Conservation (phyloP, 352 stramenopile genomes). For the Globisporangium paddicum region DNA sequence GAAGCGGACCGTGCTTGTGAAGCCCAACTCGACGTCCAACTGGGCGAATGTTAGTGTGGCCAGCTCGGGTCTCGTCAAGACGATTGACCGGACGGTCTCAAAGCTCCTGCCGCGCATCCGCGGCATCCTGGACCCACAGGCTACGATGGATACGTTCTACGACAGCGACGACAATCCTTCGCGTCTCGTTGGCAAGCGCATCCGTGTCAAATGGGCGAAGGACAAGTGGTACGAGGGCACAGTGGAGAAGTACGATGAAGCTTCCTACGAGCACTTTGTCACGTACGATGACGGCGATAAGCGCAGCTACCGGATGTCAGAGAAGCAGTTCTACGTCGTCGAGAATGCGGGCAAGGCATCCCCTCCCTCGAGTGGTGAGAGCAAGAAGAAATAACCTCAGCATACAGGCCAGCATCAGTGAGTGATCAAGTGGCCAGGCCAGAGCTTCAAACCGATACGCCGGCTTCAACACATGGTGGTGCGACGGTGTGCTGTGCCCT, state of each 20-base stretch:
- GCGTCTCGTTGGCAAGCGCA: slow-evolving; percentile 76
- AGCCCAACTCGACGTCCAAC: slow-evolving; percentile 79
- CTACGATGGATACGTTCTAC: slow-evolving; percentile 71
- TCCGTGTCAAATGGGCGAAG: slow-evolving; percentile 87
- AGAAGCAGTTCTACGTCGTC: slow-evolving; percentile 86
- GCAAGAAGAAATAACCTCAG: slow-evolving; percentile 5
- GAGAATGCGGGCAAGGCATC: slow-evolving; percentile 18
- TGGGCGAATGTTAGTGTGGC: slow-evolving; percentile 68
- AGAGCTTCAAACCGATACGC: neutral
- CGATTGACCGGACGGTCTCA: slow-evolving; percentile 52
- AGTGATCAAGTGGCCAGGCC: neutral
- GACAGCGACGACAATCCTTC: slow-evolving; percentile 86
- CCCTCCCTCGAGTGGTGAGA: slow-evolving; percentile 14
- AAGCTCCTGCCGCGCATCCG: slow-evolving; percentile 58
- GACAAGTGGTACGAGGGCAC: slow-evolving; percentile 87
- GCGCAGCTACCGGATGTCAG: slow-evolving; percentile 85
- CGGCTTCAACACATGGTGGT: neutral
- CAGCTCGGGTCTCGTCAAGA: slow-evolving; percentile 50
- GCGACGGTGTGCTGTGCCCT: neutral
- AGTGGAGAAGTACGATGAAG: slow-evolving; percentile 75
- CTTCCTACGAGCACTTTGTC: slow-evolving; percentile 78
- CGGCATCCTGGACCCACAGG: slow-evolving; percentile 37
- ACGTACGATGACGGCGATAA: slow-evolving; percentile 86
- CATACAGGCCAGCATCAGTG: neutral
- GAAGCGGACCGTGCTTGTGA: slow-evolving; percentile 72